Evolutionary conservation across 106 monocot genomes (phyloP), one percentile per base, ranked within the genome.

Genomic region (Dioscorea dumetorum): DNA sequence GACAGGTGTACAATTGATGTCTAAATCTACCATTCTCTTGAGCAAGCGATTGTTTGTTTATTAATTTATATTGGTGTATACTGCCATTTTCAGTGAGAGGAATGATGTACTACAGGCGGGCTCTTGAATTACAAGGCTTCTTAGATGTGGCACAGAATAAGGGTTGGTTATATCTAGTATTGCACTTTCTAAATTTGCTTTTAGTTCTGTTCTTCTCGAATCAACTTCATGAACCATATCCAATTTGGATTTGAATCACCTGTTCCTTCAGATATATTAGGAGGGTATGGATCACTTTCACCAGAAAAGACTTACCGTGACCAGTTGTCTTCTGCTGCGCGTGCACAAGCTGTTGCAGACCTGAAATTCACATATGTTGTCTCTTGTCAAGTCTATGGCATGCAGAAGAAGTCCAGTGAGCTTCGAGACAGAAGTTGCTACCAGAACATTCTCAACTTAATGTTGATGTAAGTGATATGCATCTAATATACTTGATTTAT

Each of bases 361-460:
- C 85, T 91, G 63, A 95, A 95, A 76, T 94, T 88, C 72, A 94
- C 91, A 1, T 94, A 91, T 77, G 90, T 94, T 72, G 94, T 91
- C 70, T 91, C 95, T 32, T 95, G 95, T 67, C 95, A 95, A 58
- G 70, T 95, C 57, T 95, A 91, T 78, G 95, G 95, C 57, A 77
- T 83, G 88, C 90, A 91, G 65, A 91, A 91, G 70, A 83, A 77
- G 56, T 85, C 88, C 14, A 74, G 58, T 57, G 83, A 83, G 18
- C 22, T 4, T 18, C 67, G 73, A 60, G 88, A 91, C 32, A 77
- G 67, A 74, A 83, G 66, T 80, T 83, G 87, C 78, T 91, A 91
- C 77, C 83, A 85, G 41, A 91, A 91, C 71, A 88, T 95, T 74
- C 83, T 88, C 18, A 88, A 81, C 67, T 85, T 95, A 33, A 85